Conservation (phyloP, 2,329 filamentous ascomycete genomes). For the Venturia carpophila region DNA sequence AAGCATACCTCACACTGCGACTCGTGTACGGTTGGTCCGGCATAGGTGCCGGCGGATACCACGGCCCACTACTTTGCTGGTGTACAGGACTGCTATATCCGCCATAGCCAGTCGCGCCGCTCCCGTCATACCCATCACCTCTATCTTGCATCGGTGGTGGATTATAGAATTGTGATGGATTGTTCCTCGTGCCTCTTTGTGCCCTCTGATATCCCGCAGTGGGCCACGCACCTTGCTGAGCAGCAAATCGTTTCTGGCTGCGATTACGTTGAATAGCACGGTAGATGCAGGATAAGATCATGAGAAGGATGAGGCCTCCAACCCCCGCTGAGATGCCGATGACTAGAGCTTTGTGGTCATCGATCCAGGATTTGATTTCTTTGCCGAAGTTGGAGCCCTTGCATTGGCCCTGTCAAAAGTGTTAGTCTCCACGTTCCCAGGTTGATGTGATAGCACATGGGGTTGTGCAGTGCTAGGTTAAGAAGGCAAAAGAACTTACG, state of each 20-base stretch:
- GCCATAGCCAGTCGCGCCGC: neutral
- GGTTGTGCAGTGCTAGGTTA: constrained; percentile 1
- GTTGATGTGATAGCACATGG: neutral
- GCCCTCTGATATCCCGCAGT: neutral
- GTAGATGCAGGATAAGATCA: constrained; percentile 59
- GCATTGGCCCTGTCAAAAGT: constrained; percentile 56
- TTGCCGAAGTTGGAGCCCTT: constrained; percentile 59
- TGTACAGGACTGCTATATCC: neutral
- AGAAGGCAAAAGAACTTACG: constrained; percentile 34
- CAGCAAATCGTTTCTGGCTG: neutral
- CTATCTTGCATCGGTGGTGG: constrained; percentile 10
- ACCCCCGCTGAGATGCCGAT: constrained; percentile 69
- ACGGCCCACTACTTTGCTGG: neutral
- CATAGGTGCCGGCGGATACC: constrained; percentile 3
- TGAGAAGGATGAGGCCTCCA: constrained; percentile 63
- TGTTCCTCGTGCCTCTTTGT: neutral
- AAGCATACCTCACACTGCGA: constrained; percentile 16
- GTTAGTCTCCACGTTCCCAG: neutral
- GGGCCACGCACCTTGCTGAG: neutral
- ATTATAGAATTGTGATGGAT: constrained; percentile 3
- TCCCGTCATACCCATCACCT: neutral
- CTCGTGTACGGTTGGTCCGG: neutral
- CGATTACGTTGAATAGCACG: constrained; percentile 5
- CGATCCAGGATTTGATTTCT: constrained; percentile 69
- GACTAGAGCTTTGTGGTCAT: constrained; percentile 67